Evolutionary conservation across 352 stramenopile species (phyloP).

Genomic region (Phytophthora citricola): DNA sequence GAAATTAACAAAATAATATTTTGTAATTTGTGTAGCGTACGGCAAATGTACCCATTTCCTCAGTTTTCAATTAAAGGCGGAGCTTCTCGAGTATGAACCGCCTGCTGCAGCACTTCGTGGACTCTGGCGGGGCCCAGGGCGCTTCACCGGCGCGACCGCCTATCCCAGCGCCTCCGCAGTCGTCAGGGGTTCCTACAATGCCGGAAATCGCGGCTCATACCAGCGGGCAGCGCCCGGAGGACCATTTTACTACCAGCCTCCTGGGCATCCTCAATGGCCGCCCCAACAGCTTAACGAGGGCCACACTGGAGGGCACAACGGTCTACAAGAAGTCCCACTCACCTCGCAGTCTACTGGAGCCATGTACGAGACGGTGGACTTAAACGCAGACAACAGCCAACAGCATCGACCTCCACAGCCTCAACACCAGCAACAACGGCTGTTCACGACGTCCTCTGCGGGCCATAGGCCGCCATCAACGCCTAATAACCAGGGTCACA

Average conservation of each 20-base stretch:
- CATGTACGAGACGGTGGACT: slow-evolving; percentile 56
- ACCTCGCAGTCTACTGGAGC: slow-evolving; percentile 37
- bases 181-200: slow-evolving; percentile 35
- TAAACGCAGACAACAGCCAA: slow-evolving; percentile 41
- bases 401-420: slow-evolving; percentile 8
- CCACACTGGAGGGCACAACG: slow-evolving; percentile 20
- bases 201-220: slow-evolving; percentile 36
- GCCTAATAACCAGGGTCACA: slow-evolving; percentile 12
- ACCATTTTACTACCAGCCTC: slow-evolving; percentile 47
- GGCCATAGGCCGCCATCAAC: neutral
- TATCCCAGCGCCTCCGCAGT: slow-evolving; percentile 37
- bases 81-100: slow-evolving; percentile 52
- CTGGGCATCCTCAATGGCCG: slow-evolving; percentile 11
- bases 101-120: slow-evolving; percentile 70
- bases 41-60: slow-evolving; percentile 5
- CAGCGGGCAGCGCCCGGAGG: slow-evolving; percentile 31
- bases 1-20: neutral
- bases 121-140: slow-evolving; percentile 27
- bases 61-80: slow-evolving; percentile 2
- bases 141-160: slow-evolving; percentile 21
- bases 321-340: slow-evolving; percentile 33
- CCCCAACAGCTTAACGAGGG: slow-evolving; percentile 12
- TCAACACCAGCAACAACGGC: slow-evolving; percentile 1
- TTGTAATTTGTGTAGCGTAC: neutral
- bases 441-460: slow-evolving; percentile 5